Conservation (phyloP, 306 rosid species). For the Oemleria cerasiformis region DNA sequence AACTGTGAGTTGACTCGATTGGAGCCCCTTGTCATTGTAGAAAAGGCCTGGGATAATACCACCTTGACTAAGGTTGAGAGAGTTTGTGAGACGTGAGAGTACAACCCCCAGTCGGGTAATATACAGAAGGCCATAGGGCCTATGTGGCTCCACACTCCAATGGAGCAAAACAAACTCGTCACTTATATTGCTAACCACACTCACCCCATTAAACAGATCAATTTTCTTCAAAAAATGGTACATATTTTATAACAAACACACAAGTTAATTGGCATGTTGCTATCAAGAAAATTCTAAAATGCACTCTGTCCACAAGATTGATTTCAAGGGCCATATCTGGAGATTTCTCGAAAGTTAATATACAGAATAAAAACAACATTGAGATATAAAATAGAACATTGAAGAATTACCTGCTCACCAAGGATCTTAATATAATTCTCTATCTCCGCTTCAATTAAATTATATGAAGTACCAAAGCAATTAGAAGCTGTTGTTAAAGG, state of each 20-base stretch:
- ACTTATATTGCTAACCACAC: not conserved
- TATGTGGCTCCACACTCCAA: too few relatives aligned
- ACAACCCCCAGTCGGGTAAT: too few relatives aligned
- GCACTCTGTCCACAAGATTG: slow-evolving; percentile 7
- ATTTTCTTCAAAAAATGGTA: not conserved
- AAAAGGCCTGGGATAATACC: not conserved
- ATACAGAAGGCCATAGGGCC: not conserved
- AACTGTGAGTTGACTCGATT: not conserved
- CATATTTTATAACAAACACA: not conserved
- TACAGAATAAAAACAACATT: not conserved
- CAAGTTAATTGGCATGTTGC: slow-evolving; percentile 1
- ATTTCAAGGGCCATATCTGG: slow-evolving; percentile 17
- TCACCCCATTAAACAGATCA: not conserved
- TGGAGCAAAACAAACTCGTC: not conserved
- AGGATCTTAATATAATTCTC: slow-evolving; percentile 59
- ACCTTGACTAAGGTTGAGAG: not conserved
- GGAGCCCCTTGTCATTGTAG: not conserved
- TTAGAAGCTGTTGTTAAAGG: slow-evolving; percentile 58
- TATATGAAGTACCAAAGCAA: slow-evolving; percentile 57
- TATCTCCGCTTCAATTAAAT: slow-evolving; percentile 59
- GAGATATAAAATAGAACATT: not conserved
- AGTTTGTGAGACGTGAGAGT: not conserved
- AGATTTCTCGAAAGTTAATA: slow-evolving; percentile 11
- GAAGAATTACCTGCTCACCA: slow-evolving; percentile 67
- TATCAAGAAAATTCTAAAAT: slow-evolving; percentile 1